Base-by-base conservation (phyloP, 1,284 basidiomycete genomes). In the Sparassis latifolia region DNA sequence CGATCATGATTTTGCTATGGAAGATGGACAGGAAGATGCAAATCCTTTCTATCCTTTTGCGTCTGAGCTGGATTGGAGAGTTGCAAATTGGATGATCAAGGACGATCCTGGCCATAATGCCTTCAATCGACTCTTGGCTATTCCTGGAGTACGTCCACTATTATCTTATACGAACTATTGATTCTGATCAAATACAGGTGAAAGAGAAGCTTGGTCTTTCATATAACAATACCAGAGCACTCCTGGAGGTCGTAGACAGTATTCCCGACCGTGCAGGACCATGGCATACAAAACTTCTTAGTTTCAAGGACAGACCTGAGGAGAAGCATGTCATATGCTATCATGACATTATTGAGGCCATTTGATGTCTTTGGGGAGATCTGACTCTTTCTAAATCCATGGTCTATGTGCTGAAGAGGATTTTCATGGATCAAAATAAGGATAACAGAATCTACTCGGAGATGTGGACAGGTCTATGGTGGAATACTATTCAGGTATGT, bases 1-100 rank as follows among this genome's bases (percentile, higher is more conserved):
- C 35, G 35, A 37, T 37, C 7, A 12, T 12, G 35, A 37, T 37
- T 6, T 37, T 7, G 35, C 6, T 37, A 37, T 37, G 35, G 35
- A 6, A 37, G 35, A 37, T 37, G 35, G 35, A 37, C n/a, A n/a
- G n/a, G n/a, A n/a, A n/a, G 35, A 37, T 6, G 7, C 35, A 6
- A 37, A 32, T 6, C 4, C 31, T 5, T 51, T 41, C 33, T 33
- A 45, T 9, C 55, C 53, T 1, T 56, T 55, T 42, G 39, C 31
- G 6, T 45, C 43, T 10, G 42, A 56, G 31, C 28, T 55, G 37
- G 55, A 56, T 32, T 56, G 53, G 47, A 10, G 33, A 20, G 42
- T 55, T 10, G 53, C 44, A 20, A 47, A 44, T 20, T 56, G 55
- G 55, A 42, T 41, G 2, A 48, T 49, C 33, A 42, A 52, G 28